These are phyloP conservation scores for Herpetomonas muscarum DNA, from an alignment of 208 protist species.

Conservation along the genomic window DNA sequence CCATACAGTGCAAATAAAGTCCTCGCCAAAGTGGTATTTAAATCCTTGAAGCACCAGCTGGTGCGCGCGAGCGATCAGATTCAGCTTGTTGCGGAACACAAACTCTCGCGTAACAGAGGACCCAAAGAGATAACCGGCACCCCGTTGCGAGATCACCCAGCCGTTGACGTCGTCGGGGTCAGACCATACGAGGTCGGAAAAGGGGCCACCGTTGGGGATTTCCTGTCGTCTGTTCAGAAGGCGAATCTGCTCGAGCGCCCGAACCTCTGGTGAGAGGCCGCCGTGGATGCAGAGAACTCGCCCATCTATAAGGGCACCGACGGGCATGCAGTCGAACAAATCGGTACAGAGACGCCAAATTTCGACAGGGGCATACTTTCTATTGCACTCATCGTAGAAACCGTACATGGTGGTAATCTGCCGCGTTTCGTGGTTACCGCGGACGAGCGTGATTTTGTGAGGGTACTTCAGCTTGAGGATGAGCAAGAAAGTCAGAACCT, in stretches of 20 bases:
- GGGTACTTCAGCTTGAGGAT: conserved; percentile 91
- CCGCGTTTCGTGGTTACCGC: conserved; percentile 91
- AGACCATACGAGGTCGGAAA: conserved; percentile 87
- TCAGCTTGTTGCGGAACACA: conserved; percentile 73
- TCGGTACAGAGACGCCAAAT: conserved; percentile 98
- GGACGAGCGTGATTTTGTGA: conserved; percentile 77
- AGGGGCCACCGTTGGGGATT: conserved; percentile 83
- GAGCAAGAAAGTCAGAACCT: conserved; percentile 92
- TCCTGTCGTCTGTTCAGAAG: conserved; percentile 78
- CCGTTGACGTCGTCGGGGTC: conserved; percentile 86
- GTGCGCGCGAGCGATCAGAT: conserved; percentile 85
- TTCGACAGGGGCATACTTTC: conserved; percentile 87
- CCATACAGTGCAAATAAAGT: conserved; percentile 94
- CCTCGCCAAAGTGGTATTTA: conserved; percentile 88
- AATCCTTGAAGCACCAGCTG: conserved; percentile 91
- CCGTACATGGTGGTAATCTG: conserved; percentile 87
- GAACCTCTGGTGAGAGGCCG: conserved; percentile 96
- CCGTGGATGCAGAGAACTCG: conserved; percentile 97
- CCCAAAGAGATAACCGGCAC: conserved; percentile 87
- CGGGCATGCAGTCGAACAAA: conserved; percentile 99
- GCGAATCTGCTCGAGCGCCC: conserved; percentile 79
- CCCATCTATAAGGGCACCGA: conserved; percentile 97
- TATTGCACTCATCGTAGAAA: conserved; percentile 90
- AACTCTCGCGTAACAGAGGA: conserved; percentile 73
- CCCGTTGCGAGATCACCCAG: conserved; percentile 77